Evolutionary conservation across 495 filamentous ascomycete species (phyloP).

Genomic region (Penicillium tannophilum): DNA sequence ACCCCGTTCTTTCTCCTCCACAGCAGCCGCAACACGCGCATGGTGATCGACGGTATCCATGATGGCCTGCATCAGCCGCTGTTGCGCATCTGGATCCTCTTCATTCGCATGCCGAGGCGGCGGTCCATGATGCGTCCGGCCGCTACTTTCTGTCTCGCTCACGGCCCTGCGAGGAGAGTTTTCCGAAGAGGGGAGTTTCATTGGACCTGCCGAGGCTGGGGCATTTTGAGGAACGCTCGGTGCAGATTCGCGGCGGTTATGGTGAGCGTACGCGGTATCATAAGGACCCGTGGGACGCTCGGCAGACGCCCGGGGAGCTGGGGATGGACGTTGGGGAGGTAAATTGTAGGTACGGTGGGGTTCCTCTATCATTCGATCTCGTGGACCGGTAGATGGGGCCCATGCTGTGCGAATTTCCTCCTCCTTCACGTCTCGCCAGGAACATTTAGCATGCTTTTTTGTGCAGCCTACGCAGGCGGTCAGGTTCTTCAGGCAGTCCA

Average conservation of each 20-base stretch:
- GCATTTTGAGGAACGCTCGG: conserved; percentile 25
- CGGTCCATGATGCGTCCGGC: conserved; percentile 22
- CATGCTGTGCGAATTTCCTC: conserved; percentile 58
- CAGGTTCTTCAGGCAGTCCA: conserved; percentile 81
- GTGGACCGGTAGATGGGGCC: conserved; percentile 6
- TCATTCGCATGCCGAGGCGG: conserved; percentile 29
- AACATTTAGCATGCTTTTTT: conserved; percentile 84
- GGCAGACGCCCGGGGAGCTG: conserved; percentile 14
- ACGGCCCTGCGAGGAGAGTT: conserved; percentile 44
- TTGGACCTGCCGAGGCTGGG: conserved; percentile 15
- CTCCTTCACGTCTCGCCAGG: conserved; percentile 75
- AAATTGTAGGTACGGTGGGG: not conserved
- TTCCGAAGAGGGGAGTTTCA: conserved; percentile 17
- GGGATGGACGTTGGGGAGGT: not conserved
- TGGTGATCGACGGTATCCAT: conserved; percentile 50
- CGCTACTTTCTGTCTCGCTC: conserved; percentile 42
- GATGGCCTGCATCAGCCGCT: conserved; percentile 51
- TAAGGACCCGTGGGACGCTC: conserved; percentile 17
- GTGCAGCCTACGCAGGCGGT: conserved; percentile 87
- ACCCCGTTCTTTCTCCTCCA: conserved; percentile 36
- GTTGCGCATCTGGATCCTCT: conserved; percentile 48
- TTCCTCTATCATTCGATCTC: conserved; percentile 21
- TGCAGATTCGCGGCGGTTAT: conserved; percentile 38
- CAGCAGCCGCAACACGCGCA: conserved; percentile 36
- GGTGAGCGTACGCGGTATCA: conserved; percentile 13